Base-by-base conservation (phyloP, 495 filamentous ascomycete species). In the Penicillium canescens region DNA sequence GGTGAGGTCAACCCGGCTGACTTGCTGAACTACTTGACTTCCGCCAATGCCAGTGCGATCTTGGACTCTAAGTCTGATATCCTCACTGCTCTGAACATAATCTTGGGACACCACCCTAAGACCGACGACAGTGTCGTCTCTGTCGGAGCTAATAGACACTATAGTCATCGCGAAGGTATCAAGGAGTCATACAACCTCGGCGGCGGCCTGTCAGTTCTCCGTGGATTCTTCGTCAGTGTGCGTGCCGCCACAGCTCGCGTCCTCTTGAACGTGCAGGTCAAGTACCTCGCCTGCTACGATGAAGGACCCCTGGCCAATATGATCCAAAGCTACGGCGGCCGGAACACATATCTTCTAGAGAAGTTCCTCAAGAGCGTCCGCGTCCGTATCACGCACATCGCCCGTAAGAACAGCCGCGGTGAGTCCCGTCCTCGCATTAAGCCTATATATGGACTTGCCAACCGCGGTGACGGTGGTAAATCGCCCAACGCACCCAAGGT, bases 221-320 rank as follows among this genome's bases (percentile, higher is more conserved):
- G 87, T 44, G 87, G 88, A 0, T 90, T 80, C 57, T 88, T 87
- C 54, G 75, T 84, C 46, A 89, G 85, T 66, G 80, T 85, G 13
- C 84, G 87, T 20, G 73, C 79, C 0, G 85, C 83, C 8, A 89
- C 87, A 3, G 79, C 81, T 3, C 78, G 86, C 6, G 58, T 88
- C 9, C 70, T 89, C 1, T 65, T 88, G 4, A 89, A 90, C 47
- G 78, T 82, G 3, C 75, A 79, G 46, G 74, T 79, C 37, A 78
- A 76, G 41, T 72, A 79, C 50, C 28, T 65, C 4, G 76, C 75
- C 3, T 71, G 66, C 45, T 78, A 75, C 57, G 45, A 75, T 39
- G 52, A 59, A 37, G 71, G 69, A 3, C 60, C 59, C n/a, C 46
- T 79, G 40, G 31, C 12, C 6, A 42, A 50, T 4, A 46, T 71